Conservation (phyloP, 192 early-diverging fungal species). For the Umbelopsis vinacea region DNA sequence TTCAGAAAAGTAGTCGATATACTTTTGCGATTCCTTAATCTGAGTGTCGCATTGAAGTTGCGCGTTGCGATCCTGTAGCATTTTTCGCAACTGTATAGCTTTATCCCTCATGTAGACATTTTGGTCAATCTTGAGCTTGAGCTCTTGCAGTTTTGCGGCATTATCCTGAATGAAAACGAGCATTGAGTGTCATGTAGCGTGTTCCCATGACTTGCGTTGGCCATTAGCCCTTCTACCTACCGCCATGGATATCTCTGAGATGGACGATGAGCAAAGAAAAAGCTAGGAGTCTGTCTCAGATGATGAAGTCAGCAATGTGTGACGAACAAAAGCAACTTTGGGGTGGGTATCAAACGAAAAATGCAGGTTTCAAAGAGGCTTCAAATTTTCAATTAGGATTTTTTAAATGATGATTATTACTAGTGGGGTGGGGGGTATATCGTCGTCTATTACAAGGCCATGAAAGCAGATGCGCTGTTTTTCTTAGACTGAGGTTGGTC, state of each 20-base stretch:
- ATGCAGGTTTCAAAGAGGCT: neutral
- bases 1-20: constrained; percentile 69
- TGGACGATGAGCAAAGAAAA: constrained; percentile 1
- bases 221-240: neutral
- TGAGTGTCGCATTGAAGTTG: constrained; percentile 79
- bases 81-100: constrained; percentile 57
- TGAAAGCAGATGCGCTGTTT: neutral
- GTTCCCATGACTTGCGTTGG: neutral
- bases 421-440: constrained; percentile 1
- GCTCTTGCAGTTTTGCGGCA: constrained; percentile 33
- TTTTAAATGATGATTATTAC: neutral
- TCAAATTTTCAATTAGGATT: constrained; percentile 8
- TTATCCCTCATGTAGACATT: constrained; percentile 45
- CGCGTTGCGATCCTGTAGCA: constrained; percentile 65
- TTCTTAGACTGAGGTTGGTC: neutral
- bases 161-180: neutral
- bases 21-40: constrained; percentile 67
- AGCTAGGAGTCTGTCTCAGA: constrained; percentile 4
- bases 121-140: constrained; percentile 47
- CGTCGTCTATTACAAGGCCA: neutral
- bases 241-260: constrained; percentile 15
- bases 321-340: constrained; percentile 1
- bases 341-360: neutral
- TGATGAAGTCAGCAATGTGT: constrained; percentile 24
- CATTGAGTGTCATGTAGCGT: neutral